Evolutionary conservation across 1,284 basidiomycete genomes (phyloP), one percentile per base, ranked within the genome.

Genomic region (Meripilus lineatus): DNA sequence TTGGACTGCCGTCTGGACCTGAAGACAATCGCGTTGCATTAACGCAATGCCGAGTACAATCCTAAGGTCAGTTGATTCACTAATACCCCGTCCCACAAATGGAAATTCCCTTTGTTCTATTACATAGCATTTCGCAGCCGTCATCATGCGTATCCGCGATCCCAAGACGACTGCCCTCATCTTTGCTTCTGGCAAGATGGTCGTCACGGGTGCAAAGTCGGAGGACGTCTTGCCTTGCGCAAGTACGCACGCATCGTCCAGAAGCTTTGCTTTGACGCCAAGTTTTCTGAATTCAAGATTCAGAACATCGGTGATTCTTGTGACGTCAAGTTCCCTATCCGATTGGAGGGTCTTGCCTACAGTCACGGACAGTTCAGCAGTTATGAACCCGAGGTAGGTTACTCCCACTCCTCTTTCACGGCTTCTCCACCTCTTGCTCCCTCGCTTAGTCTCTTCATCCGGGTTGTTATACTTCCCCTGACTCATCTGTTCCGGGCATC

Each of bases 121-220:
- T n/a, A n/a, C n/a, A n/a, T n/a, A n/a, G n/a, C n/a, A n/a, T 85
- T 99, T 98, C 71, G 95, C 95, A 54, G 95, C 95, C 49, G 95
- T 98, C 52, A 98, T 98, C 69, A 99, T 99, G 95, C 92, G 95
- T 70, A 98, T 99, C 62, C 92, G 95, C 58, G 95, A 98, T 60
- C 95, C 95, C 46, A 98, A 98, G 77, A 99, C 95, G 45, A 98
- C 95, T 30, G 95, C 95, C 11, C 81, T 99, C n/a, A n/a, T n/a
- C n/a, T n/a, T n/a, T n/a, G n/a, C n/a, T n/a, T n/a, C n/a, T n/a
- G n/a, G n/a, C n/a, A n/a, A n/a, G n/a, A n/a, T n/a, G n/a, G n/a
- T n/a, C n/a, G n/a, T n/a, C n/a, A n/a, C n/a, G n/a, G n/a, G 77
- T 92, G 88, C 32, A 95, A 99, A 70, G 95, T 98, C 65, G 94